A percentile compares a stretch with the other conserved stretches of the same genome.
Conservation (phyloP, 768 basidiomycete species). For the Mycena capillaripes region DNA sequence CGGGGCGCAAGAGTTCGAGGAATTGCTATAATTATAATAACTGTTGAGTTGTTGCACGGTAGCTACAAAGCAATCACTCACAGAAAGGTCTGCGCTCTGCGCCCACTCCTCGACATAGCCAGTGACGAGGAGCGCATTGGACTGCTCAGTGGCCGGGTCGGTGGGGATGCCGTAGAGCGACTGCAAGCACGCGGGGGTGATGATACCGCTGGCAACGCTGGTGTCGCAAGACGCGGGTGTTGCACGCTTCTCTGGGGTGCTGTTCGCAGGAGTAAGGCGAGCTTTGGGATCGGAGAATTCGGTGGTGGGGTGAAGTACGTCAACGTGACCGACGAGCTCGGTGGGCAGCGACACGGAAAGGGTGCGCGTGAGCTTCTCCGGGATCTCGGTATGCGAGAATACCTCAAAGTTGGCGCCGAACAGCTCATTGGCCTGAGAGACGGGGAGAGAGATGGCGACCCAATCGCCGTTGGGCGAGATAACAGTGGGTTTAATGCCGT, state of each 20-base stretch:
- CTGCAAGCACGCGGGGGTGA: background rate
- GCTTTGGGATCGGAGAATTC: background rate
- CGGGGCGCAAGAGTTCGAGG: background rate
- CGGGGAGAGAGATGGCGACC: background rate
- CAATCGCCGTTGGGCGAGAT: slow-evolving; percentile 1
- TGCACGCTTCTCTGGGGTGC: background rate
- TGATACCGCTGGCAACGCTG: background rate
- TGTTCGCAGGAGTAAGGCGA: background rate
- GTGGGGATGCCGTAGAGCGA: background rate
- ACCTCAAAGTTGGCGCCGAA: background rate
- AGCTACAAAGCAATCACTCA: too few relatives aligned
- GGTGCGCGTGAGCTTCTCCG: background rate
- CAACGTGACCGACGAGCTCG: background rate
- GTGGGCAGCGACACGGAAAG: background rate
- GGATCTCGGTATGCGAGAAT: background rate
- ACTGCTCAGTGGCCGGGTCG: background rate
- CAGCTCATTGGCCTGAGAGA: background rate
- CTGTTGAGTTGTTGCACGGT: background rate
- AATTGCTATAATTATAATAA: background rate
- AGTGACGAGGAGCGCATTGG: background rate
- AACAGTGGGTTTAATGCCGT: background rate
- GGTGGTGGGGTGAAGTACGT: background rate
- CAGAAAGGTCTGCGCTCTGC: background rate
- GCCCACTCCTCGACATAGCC: background rate
- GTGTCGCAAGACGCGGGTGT: background rate